Percentiles rank a stretch among this genome's conserved stretches.
phyloP scores from a whole-genome alignment of 2,329 filamentous ascomycete genomes.

The Aspergillus felis region DNA sequence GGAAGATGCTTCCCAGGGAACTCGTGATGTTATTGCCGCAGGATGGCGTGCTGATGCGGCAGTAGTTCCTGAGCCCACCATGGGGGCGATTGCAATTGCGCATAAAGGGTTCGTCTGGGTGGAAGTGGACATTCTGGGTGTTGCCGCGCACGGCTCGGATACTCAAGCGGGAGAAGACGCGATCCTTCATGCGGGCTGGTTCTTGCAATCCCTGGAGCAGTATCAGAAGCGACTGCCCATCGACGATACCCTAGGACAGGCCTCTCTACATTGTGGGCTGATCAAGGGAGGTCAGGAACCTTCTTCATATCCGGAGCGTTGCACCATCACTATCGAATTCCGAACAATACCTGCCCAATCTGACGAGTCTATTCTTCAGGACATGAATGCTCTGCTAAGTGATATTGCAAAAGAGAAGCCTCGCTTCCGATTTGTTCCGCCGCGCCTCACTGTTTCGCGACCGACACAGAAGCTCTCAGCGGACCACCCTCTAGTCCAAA shows the following conservation, averaged over 20 bases:
- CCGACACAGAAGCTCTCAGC: conserved; percentile 40
- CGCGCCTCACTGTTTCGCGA: conserved; percentile 42
- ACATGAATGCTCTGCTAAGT: conserved; percentile 38
- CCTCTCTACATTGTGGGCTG: conserved; percentile 46
- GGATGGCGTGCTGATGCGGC: conserved; percentile 54
- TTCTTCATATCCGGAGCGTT: conserved; percentile 50
- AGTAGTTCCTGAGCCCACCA: conserved; percentile 49
- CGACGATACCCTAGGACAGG: conserved; percentile 35
- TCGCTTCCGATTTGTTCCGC: conserved; percentile 38
- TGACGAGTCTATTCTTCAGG: conserved; percentile 30
- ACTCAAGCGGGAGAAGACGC: conserved; percentile 48
- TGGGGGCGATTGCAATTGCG: conserved; percentile 39
- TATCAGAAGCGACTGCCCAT: conserved; percentile 37
- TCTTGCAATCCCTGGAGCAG: conserved; percentile 45
- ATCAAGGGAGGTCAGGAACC: conserved; percentile 51
- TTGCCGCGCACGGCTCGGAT: conserved; percentile 35
- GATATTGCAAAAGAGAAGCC: conserved; percentile 29
- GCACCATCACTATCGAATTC: conserved; percentile 48
- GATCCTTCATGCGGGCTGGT: conserved; percentile 47
- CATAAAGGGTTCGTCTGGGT: conserved; percentile 50
- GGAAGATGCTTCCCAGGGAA: conserved; percentile 50
- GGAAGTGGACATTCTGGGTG: conserved; percentile 31
- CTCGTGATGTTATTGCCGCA: conserved; percentile 47
- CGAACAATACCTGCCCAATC: conserved; percentile 48
- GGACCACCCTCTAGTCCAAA: conserved; percentile 41